Conservation (phyloP, 768 basidiomycete genomes). For the Crucibulum laeve region DNA sequence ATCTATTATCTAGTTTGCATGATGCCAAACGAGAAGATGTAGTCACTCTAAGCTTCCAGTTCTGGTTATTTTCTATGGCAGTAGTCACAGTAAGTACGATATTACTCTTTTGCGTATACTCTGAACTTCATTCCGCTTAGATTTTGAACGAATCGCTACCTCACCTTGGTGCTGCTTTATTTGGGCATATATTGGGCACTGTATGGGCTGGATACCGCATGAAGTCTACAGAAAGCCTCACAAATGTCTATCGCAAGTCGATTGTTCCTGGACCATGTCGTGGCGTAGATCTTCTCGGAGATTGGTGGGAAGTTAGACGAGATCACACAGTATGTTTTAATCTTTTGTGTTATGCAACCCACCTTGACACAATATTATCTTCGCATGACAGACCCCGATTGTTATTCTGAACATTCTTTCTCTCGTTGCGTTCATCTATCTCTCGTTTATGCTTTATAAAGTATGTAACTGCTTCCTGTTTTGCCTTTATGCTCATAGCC, state of each 20-base stretch:
- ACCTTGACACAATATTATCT: no score
- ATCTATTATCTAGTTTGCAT: slow-evolving; percentile 20
- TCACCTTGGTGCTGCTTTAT: slow-evolving; percentile 42
- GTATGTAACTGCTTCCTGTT: slow-evolving; percentile 16
- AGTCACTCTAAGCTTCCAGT: slow-evolving; percentile 37
- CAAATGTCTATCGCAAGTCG: slow-evolving; percentile 23
- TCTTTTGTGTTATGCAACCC: not conserved
- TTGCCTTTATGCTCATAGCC: not conserved
- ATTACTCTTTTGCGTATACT: not conserved
- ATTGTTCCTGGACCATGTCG: slow-evolving; percentile 35
- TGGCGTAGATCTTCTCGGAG: slow-evolving; percentile 33
- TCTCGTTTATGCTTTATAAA: slow-evolving; percentile 39
- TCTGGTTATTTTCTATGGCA: slow-evolving; percentile 44
- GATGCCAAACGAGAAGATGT: slow-evolving; percentile 45
- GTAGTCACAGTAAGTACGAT: slow-evolving; percentile 37
- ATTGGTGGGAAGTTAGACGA: slow-evolving; percentile 35
- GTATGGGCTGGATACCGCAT: slow-evolving; percentile 45
- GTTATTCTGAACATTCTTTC: slow-evolving; percentile 31
- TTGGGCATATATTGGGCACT: slow-evolving; percentile 41
- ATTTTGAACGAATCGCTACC: slow-evolving; percentile 49
- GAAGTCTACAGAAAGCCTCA: slow-evolving; percentile 22
- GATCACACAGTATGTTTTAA: slow-evolving; percentile 29
- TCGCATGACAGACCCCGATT: slow-evolving; percentile 43
- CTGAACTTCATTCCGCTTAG: slow-evolving; percentile 19
- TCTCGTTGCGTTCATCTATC: slow-evolving; percentile 29